Evolutionary conservation across 257 asterid species (phyloP).

Genomic region (Catharanthus roseus): DNA sequence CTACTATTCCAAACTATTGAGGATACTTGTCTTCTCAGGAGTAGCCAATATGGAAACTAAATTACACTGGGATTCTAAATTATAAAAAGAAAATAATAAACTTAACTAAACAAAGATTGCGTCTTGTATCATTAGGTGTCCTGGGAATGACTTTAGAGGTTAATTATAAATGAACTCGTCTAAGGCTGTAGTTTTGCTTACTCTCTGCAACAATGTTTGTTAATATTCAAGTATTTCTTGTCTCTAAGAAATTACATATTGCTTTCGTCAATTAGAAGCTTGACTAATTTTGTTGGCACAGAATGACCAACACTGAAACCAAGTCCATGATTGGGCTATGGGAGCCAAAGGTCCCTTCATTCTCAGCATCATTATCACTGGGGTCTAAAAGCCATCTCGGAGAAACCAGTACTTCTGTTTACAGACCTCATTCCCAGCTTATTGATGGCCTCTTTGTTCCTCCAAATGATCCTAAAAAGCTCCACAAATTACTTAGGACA

Average conservation of each 20-base stretch:
- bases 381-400: background rate
- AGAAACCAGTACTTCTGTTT: constrained; percentile 26
- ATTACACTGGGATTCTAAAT: too few species aligned
- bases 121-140: background rate
- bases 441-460: constrained; percentile 80
- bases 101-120: too few species aligned
- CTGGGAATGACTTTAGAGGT: background rate
- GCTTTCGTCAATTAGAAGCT: background rate
- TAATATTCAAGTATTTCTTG: background rate
- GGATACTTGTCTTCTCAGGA: too few species aligned
- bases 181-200: background rate
- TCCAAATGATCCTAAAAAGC: constrained; percentile 71
- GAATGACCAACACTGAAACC: constrained; percentile 2
- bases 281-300: background rate
- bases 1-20: too few species aligned
- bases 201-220: background rate
- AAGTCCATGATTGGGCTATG: constrained; percentile 53
- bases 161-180: background rate
- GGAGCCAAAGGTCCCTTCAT: constrained; percentile 56
- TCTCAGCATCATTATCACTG: constrained; percentile 18
- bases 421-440: constrained; percentile 49
- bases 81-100: too few species aligned
- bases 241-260: background rate
- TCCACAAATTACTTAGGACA: constrained; percentile 54
- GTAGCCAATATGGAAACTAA: too few species aligned